A percentile compares a stretch with the other conserved stretches of the same genome.
Evolutionary conservation across 2,329 filamentous ascomycete genomes (phyloP).

Genomic region (Fusarium robinianum): DNA sequence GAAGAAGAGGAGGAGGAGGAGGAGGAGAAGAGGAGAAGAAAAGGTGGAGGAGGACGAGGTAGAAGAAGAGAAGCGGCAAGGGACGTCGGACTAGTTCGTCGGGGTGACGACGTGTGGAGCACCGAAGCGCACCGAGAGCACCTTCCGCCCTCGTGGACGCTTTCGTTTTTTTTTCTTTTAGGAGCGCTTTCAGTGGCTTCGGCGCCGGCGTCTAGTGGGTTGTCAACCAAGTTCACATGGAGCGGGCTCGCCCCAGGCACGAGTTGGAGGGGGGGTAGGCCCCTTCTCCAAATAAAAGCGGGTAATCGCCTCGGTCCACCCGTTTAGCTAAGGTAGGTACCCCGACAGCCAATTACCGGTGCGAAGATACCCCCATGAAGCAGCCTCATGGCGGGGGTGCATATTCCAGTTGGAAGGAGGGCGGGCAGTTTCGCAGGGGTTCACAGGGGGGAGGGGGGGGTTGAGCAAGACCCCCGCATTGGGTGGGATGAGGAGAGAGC

Average conservation of each 20-base stretch:
- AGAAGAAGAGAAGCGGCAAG: constrained; percentile 16
- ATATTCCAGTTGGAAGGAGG: no score
- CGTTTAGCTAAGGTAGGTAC: no score
- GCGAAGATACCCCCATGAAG: no score
- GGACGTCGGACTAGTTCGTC: constrained; percentile 24
- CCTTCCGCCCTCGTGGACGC: constrained; percentile 12
- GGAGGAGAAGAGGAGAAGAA: constrained; percentile 11
- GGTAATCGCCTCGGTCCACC: no score
- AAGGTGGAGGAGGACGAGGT: constrained; percentile 14
- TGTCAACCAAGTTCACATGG: no score
- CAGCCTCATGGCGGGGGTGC: no score
- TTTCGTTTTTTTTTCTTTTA: neutral
- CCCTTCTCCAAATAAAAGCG: no score
- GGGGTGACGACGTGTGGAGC: constrained; percentile 34
- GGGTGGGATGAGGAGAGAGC: neutral
- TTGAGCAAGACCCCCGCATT: constrained; percentile 11
- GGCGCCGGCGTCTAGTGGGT: neutral
- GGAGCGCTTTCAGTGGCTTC: neutral
- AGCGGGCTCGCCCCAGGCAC: no score
- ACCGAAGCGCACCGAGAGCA: constrained; percentile 10
- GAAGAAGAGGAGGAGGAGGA: constrained; percentile 9
- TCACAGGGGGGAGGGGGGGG: constrained; percentile 22
- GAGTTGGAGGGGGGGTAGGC: no score
- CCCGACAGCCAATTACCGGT: no score
- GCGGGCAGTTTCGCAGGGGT: no score